Base-by-base conservation (phyloP, 306 rosid genomes). In the Ammopiptanthus mongolicus region DNA sequence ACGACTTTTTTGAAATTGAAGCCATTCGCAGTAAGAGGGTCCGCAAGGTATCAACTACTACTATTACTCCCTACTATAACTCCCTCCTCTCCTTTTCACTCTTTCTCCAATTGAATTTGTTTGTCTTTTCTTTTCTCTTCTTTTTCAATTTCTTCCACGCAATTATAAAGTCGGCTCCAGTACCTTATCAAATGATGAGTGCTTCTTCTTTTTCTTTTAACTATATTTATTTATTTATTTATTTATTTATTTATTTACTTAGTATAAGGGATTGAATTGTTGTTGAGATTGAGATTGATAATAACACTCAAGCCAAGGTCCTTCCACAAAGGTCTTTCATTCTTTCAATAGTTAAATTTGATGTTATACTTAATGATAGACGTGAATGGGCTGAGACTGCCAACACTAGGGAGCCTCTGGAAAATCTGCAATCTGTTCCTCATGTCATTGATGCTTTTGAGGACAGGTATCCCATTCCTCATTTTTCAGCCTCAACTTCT, bases 371-470 rank as follows among this genome's bases (percentile, higher is more conserved):
- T 25, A n/a, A n/a, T 75, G 6, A 59, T 31, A 93, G 98, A 97
- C 91, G 90, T 5, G 96, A 90, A 56, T 94, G 98, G 98, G 91
- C 97, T 0, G 98, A 94, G 82, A 79, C 94, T 2, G 93, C 94
- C 75, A 94, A 90, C 77, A 94, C 98, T 15, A 91, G 98, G 98
- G 97, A 94, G 82, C 97, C 98, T 6, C 75, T 88, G 80, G 90
- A 89, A 70, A 94, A 94, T 88, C 94, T 94, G 69, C 91, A 86
- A 78, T 78, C 94, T 12, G 88, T 91, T 58, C 86, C 94, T 1
- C 97, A 91, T 84, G 85, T 94, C 74, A 79, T 94, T 17, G 88
- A 91, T 14, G 84, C 92, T 18, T 94, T 94, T 80, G 97, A 93
- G 68, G 87, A 87, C 61, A 86, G 96, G 98, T 93, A 65, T 6